phyloP scores from a whole-genome alignment of 768 basidiomycete genomes.

The Russula vinacea region DNA sequence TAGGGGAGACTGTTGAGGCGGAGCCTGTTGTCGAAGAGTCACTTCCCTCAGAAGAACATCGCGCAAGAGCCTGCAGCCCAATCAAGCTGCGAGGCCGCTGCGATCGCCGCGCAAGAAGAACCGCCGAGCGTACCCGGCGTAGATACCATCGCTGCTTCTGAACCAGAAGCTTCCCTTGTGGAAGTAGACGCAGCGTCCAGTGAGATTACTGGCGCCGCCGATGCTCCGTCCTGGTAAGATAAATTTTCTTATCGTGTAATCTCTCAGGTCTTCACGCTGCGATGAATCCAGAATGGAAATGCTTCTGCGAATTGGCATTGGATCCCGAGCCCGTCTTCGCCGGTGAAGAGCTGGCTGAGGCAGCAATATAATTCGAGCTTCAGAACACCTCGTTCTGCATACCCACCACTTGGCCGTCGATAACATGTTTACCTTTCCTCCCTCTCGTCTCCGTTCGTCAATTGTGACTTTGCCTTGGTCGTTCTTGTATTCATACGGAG shows the following conservation, averaged over 20 bases:
- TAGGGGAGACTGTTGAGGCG: neutral
- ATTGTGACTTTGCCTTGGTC: neutral
- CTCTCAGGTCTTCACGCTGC: neutral
- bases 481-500: conserved; percentile 16
- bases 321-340: neutral
- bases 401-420: no score
- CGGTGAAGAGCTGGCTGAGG: neutral
- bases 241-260: neutral
- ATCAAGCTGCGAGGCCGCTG: no score
- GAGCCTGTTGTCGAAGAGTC: neutral
- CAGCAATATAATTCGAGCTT: neutral
- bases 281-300: neutral
- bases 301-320: neutral
- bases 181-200: neutral
- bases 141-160: neutral
- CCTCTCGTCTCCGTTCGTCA: neutral
- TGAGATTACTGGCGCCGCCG: neutral
- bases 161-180: neutral
- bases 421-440: neutral
- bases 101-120: neutral
- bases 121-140: neutral
- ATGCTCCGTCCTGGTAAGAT: conserved; percentile 7
- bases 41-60: neutral
- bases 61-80: neutral
- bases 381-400: neutral